Evolutionary conservation across 768 basidiomycete species (phyloP).

Genomic region (Boletus tylopilopsis): DNA sequence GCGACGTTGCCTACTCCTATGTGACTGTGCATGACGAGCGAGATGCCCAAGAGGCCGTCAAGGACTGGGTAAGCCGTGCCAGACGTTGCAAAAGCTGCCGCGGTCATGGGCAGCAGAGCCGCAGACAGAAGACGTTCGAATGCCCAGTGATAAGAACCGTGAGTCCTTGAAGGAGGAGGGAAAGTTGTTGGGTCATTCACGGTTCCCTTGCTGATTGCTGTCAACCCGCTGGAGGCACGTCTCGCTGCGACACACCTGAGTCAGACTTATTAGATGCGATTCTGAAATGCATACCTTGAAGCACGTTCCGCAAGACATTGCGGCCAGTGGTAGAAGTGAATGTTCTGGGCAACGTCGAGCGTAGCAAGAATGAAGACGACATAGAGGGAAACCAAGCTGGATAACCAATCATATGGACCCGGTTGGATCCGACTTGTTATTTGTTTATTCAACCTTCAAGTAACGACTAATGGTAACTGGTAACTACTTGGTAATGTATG

Average conservation of each 20-base stretch:
- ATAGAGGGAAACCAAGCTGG: slow-evolving; percentile 26
- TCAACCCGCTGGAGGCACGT: slow-evolving; percentile 34
- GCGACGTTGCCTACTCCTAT: slow-evolving; percentile 63
- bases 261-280: not conserved
- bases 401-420: not conserved
- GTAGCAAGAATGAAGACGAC: slow-evolving; percentile 48
- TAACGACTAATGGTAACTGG: not conserved
- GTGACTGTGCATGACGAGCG: slow-evolving; percentile 91
- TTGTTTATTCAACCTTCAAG: no score
- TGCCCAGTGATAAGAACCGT: slow-evolving; percentile 90
- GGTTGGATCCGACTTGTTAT: not conserved
- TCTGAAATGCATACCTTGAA: slow-evolving; percentile 35
- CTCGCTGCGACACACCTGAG: slow-evolving; percentile 31
- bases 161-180: slow-evolving; percentile 72
- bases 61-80: slow-evolving; percentile 76
- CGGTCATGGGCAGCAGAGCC: slow-evolving; percentile 82
- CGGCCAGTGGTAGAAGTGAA: slow-evolving; percentile 37
- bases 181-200: slow-evolving; percentile 95
- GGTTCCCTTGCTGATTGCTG: slow-evolving; percentile 85
- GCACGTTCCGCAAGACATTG: slow-evolving; percentile 36
- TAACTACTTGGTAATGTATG: not conserved
- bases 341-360: slow-evolving; percentile 44
- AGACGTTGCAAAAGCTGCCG: slow-evolving; percentile 78
- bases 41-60: slow-evolving; percentile 85
- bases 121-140: slow-evolving; percentile 93